Evolutionary conservation across 768 basidiomycete species (phyloP).

Genomic region (Boletellus ananas): DNA sequence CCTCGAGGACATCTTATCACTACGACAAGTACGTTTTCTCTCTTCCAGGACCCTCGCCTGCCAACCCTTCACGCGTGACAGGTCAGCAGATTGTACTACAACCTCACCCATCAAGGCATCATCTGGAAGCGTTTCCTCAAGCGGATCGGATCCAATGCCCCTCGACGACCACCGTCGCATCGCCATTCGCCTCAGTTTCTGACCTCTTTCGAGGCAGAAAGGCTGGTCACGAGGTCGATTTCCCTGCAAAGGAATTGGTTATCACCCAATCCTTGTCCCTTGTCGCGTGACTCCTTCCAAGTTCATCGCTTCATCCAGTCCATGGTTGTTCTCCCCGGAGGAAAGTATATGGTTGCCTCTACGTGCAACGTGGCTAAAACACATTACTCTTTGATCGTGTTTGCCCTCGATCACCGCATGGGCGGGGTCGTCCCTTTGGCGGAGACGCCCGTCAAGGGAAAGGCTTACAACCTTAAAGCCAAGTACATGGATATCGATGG

Average conservation of each 20-base stretch:
- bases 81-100: slow-evolving; percentile 58
- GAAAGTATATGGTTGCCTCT: slow-evolving; percentile 64
- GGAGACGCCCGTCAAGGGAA: slow-evolving; percentile 44
- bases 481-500: slow-evolving; percentile 51
- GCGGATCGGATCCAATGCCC: slow-evolving; percentile 51
- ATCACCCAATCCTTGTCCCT: slow-evolving; percentile 33
- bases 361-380: slow-evolving; percentile 42
- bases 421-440: slow-evolving; percentile 44
- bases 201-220: slow-evolving; percentile 44
- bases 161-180: slow-evolving; percentile 58
- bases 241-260: slow-evolving; percentile 62
- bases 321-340: slow-evolving; percentile 62
- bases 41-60: not conserved
- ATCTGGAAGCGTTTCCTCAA: slow-evolving; percentile 67
- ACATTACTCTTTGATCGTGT: slow-evolving; percentile 51
- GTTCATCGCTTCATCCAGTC: slow-evolving; percentile 40
- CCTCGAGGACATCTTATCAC: slow-evolving; percentile 35
- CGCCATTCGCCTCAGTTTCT: slow-evolving; percentile 36
- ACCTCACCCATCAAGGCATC: slow-evolving; percentile 61
- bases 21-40: slow-evolving; percentile 33
- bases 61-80: slow-evolving; percentile 19
- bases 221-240: slow-evolving; percentile 55
- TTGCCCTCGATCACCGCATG: slow-evolving; percentile 50
- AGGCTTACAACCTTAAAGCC: slow-evolving; percentile 56
- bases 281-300: slow-evolving; percentile 24